These are phyloP conservation scores for Neonectria coccinea DNA, from an alignment of 2,329 filamentous ascomycete species.

Conservation along the genomic window DNA sequence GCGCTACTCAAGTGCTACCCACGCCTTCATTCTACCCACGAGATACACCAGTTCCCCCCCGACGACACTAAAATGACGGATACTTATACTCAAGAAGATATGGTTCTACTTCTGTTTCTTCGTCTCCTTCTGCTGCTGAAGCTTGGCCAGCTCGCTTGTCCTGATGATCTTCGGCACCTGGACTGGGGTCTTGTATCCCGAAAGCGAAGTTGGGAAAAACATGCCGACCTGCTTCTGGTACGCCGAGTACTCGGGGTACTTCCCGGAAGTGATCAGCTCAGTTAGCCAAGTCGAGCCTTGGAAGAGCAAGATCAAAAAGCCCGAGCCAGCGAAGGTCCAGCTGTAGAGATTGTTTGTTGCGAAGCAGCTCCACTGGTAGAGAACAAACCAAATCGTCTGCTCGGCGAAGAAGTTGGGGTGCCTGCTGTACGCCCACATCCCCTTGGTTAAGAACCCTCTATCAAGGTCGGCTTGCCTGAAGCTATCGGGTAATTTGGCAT, in stretches of 20 bases:
- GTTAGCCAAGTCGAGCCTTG: slow-evolving; percentile 91
- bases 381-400: slow-evolving; percentile 86
- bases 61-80: neutral
- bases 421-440: slow-evolving; percentile 87
- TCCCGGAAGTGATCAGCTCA: slow-evolving; percentile 80
- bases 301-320: slow-evolving; percentile 82
- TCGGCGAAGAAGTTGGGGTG: slow-evolving; percentile 97
- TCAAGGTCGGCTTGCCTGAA: slow-evolving; percentile 83
- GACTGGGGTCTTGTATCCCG: slow-evolving; percentile 56
- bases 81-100: neutral
- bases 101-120: slow-evolving; percentile 45
- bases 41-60: neutral
- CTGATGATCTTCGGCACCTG: slow-evolving; percentile 60
- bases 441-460: slow-evolving; percentile 86
- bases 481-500: slow-evolving; percentile 74
- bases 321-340: slow-evolving; percentile 80
- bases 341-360: slow-evolving; percentile 77
- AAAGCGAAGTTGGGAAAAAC: slow-evolving; percentile 76
- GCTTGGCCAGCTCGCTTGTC: slow-evolving; percentile 63
- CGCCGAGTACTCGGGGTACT: slow-evolving; percentile 88
- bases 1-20: no score
- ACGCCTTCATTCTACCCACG: neutral
- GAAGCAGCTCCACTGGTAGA: slow-evolving; percentile 91
- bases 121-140: slow-evolving; percentile 56
- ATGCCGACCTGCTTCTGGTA: slow-evolving; percentile 87